phyloP scores from a whole-genome alignment of 2,329 filamentous ascomycete species.

The Diaporthe sp. region DNA sequence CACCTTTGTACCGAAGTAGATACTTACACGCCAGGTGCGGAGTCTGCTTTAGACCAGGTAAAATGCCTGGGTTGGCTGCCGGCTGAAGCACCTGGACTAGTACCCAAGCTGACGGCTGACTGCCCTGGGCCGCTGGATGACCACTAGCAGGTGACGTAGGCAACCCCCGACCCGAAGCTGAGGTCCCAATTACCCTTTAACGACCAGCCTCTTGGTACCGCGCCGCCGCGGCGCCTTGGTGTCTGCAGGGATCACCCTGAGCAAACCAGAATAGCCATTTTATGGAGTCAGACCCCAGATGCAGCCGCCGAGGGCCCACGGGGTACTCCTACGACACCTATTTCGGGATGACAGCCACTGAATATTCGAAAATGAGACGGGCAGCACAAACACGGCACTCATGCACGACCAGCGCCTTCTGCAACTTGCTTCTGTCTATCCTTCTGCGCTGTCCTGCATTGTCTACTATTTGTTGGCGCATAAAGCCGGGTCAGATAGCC shows the following conservation, averaged over 20 bases:
- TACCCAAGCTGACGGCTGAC: constrained; percentile 5
- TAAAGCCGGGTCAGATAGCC: neutral
- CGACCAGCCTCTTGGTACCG: neutral
- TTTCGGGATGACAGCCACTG: constrained; percentile 38
- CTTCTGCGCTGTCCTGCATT: constrained; percentile 7
- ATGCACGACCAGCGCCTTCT: constrained; percentile 9
- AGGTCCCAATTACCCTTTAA: constrained; percentile 19
- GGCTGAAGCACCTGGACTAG: constrained; percentile 6
- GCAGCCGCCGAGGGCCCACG: constrained; percentile 18
- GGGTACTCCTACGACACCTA: constrained; percentile 30
- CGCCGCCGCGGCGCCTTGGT: neutral
- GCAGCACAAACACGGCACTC: neutral
- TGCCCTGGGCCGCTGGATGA: neutral
- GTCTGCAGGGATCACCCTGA: constrained; percentile 5
- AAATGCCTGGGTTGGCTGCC: neutral
- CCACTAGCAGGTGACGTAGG: constrained; percentile 26
- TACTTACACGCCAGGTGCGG: neutral
- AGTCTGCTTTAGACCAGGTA: neutral
- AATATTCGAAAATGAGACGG: constrained; percentile 8
- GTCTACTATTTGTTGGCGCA: constrained; percentile 12
- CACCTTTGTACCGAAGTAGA: too few relatives aligned
- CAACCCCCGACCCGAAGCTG: constrained; percentile 7
- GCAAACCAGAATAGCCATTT: constrained; percentile 6
- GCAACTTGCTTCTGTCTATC: constrained; percentile 1
- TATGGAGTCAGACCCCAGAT: constrained; percentile 37